These are phyloP conservation scores for Ogataea trehalophila DNA, from an alignment of 805 yeast genomes.

Conservation along the genomic window DNA sequence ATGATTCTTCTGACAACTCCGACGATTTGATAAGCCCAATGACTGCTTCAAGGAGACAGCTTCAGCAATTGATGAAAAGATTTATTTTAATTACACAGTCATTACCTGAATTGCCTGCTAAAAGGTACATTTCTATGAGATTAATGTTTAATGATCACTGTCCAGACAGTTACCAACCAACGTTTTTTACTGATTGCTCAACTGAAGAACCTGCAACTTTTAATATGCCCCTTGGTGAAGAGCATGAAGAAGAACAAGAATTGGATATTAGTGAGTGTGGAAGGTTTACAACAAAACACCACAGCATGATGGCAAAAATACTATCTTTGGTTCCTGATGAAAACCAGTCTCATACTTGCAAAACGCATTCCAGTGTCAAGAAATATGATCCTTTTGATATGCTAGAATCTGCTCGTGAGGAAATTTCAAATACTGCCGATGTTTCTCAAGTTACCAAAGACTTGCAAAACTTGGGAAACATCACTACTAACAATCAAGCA, in stretches of 20 bases:
- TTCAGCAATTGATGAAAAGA: conserved; percentile 46
- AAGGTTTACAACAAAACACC: conserved; percentile 18
- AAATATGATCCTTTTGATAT: conserved; percentile 26
- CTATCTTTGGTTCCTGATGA: conserved; percentile 27
- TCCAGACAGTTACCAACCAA: conserved; percentile 46
- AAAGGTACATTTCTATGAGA: conserved; percentile 43
- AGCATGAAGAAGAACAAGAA: conserved; percentile 4
- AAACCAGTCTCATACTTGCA: conserved; percentile 26
- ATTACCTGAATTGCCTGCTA: conserved; percentile 45
- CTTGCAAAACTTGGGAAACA: conserved; percentile 8
- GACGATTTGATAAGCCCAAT: conserved; percentile 16
- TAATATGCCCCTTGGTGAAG: conserved; percentile 27
- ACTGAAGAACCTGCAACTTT: conserved; percentile 35
- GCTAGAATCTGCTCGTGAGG: neutral
- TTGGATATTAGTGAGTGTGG: conserved; percentile 23
- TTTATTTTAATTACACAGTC: conserved; percentile 51
- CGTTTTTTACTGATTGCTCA: conserved; percentile 32
- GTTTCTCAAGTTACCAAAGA: conserved; percentile 24
- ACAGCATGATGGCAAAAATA: conserved; percentile 14
- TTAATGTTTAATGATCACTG: conserved; percentile 44
- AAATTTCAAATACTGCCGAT: neutral
- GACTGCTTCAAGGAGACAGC: conserved; percentile 37
- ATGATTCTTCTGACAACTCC: conserved; percentile 13
- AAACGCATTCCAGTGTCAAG: conserved; percentile 29
- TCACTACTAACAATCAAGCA: conserved; percentile 2